Evolutionary conservation across 257 asterid species (phyloP).

Genomic region (Petunia secreta): DNA sequence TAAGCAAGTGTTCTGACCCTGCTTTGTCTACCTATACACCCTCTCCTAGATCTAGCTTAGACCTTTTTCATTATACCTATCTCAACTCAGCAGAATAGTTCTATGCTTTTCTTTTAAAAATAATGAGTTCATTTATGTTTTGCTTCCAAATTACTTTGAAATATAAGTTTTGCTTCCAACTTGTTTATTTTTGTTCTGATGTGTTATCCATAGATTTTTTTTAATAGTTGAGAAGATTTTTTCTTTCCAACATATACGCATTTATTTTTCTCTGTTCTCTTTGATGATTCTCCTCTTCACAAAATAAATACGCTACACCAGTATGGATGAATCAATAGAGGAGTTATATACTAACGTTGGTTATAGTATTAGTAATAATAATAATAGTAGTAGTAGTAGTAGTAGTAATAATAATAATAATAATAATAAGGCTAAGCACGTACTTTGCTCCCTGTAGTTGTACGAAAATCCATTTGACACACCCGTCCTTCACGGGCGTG

Average conservation of each 20-base stretch:
- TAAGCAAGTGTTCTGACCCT: not conserved
- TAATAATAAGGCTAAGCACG: no score
- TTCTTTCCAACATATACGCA: not conserved
- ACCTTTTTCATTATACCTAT: not conserved
- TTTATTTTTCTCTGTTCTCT: not conserved
- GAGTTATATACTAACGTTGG: not conserved
- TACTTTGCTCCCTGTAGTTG: no score
- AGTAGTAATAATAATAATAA: no score
- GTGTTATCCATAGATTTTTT: not conserved
- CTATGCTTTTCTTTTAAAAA: not conserved
- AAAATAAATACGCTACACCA: not conserved
- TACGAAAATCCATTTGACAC: no score
- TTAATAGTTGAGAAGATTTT: not conserved
- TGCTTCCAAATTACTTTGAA: not conserved
- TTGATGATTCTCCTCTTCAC: slow-evolving; percentile 7
- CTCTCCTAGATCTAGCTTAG: slow-evolving; percentile 11
- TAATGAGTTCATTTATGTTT: slow-evolving; percentile 4
- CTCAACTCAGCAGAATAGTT: not conserved
- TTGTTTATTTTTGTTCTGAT: not conserved
- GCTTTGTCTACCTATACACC: slow-evolving; percentile 11
- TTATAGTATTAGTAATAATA: no score
- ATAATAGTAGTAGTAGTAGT: no score
- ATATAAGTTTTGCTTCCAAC: not conserved
- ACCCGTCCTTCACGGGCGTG: no score
- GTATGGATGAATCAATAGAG: not conserved